A percentile compares a stretch with the other conserved stretches of the same genome.
These are phyloP conservation scores for Backusella tuberculispora DNA, from an alignment of 192 early-diverging fungal species.

Conservation along the genomic window DNA sequence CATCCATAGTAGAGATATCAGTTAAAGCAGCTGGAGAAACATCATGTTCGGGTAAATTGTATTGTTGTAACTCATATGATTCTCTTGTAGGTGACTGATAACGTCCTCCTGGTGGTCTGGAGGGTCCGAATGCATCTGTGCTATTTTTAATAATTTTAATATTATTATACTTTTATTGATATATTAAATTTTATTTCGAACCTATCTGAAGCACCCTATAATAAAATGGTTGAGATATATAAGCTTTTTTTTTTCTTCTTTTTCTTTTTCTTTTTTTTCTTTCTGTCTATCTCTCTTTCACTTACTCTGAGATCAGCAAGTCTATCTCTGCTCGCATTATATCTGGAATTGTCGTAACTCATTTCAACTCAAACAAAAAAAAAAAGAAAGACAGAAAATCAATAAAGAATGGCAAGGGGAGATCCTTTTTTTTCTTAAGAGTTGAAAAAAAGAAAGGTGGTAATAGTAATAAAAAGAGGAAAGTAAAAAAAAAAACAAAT, in stretches of 20 bases:
- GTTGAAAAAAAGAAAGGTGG: not conserved
- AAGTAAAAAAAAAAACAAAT: not conserved
- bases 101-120: conserved; percentile 6
- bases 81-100: not conserved
- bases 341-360: conserved; percentile 7
- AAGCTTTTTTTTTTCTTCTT: not conserved
- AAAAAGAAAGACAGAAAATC: too few relatives aligned
- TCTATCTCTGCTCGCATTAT: conserved; percentile 25
- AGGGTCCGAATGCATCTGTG: conserved; percentile 17
- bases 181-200: not conserved
- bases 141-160: not conserved
- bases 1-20: conserved; percentile 10
- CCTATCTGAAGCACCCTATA: conserved; percentile 17
- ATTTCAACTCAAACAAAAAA: conserved; percentile 1
- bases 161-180: not conserved
- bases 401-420: not conserved
- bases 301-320: conserved; percentile 28
- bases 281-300: not conserved
- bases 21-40: not conserved
- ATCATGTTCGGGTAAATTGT: not conserved
- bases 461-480: too few relatives aligned
- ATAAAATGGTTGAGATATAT: not conserved
- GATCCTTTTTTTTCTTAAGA: not conserved
- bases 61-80: conserved; percentile 13
- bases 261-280: too few relatives aligned